Evolutionary conservation across 371 early-diverging fungal species (phyloP).

Genomic region (Mortierella sp.): DNA sequence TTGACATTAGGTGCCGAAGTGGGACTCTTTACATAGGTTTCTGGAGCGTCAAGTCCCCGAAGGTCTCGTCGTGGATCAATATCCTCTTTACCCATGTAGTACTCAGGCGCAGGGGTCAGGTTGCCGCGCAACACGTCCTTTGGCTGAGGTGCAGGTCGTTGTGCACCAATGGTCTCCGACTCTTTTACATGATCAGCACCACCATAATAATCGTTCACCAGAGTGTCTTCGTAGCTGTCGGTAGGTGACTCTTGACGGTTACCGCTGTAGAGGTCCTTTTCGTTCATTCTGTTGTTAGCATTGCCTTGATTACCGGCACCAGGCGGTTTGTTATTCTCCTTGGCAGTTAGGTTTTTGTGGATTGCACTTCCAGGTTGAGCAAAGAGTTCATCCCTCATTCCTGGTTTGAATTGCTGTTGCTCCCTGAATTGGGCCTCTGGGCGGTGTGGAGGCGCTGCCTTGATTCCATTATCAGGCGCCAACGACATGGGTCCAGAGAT

Average conservation of each 20-base stretch:
- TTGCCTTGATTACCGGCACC: background rate
- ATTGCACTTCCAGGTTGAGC: conserved; percentile 28
- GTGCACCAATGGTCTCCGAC: conserved; percentile 28
- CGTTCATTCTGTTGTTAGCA: background rate
- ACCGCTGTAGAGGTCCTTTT: conserved; percentile 6
- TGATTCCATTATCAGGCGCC: conserved; percentile 28
- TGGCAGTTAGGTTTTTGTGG: conserved; percentile 7
- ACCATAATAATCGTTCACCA: conserved; percentile 31
- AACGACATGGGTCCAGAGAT: conserved; percentile 49
- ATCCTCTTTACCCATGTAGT: conserved; percentile 38
- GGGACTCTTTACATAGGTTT: conserved; percentile 10
- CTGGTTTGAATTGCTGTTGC: conserved; percentile 47
- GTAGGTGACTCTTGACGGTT: background rate
- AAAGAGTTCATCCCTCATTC: conserved; percentile 52
- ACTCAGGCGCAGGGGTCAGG: conserved; percentile 36
- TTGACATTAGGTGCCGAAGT: background rate
- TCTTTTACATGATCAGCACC: conserved; percentile 4
- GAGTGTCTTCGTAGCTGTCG: conserved; percentile 21
- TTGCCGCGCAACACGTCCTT: conserved; percentile 31
- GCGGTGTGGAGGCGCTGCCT: conserved; percentile 18
- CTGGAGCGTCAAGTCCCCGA: conserved; percentile 26
- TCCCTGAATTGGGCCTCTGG: conserved; percentile 48
- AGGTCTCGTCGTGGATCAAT: conserved; percentile 32
- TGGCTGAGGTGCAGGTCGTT: conserved; percentile 28
- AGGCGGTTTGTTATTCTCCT: background rate